Evolutionary conservation across 345 rosid species (phyloP).

Genomic region (Lumnitzera littorea): DNA sequence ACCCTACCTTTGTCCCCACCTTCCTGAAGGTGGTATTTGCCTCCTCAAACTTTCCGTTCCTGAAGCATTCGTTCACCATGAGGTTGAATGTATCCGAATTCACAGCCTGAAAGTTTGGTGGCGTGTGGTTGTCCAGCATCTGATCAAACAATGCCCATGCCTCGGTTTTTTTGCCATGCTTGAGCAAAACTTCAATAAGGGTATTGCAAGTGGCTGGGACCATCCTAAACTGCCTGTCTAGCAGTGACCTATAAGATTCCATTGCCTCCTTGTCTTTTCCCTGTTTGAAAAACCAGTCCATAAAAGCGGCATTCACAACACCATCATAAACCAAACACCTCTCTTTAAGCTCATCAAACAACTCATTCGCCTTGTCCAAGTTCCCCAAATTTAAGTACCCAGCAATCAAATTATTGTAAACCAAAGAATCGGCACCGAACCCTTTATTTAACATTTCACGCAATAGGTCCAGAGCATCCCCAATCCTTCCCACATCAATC

Average conservation of each 20-base stretch:
- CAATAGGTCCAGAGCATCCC: conserved; percentile 71
- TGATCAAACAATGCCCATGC: conserved; percentile 69
- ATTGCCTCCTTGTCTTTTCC: conserved; percentile 80
- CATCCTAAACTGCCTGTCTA: conserved; percentile 75
- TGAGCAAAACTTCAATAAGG: conserved; percentile 73
- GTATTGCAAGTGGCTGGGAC: conserved; percentile 76
- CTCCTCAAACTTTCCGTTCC: conserved; percentile 53
- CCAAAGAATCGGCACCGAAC: conserved; percentile 90
- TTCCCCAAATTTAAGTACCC: conserved; percentile 76
- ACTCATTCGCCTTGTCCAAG: conserved; percentile 75
- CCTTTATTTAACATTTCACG: conserved; percentile 88
- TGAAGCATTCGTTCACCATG: conserved; percentile 93
- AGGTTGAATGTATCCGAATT: conserved; percentile 77
- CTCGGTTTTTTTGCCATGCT: conserved; percentile 54
- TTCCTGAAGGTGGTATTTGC: conserved; percentile 60
- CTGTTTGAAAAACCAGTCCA: conserved; percentile 95
- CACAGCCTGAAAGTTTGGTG: conserved; percentile 70
- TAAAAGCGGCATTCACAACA: conserved; percentile 69
- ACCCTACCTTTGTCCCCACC: conserved; percentile 58
- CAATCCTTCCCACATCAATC: conserved; percentile 63
- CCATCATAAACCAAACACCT: conserved; percentile 90
- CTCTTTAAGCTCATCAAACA: conserved; percentile 76
- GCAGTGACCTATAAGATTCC: conserved; percentile 68
- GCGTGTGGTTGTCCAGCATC: conserved; percentile 87
- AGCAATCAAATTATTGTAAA: conserved; percentile 65